A percentile compares a stretch with the other conserved stretches of the same genome.
These are phyloP conservation scores for Trypanosoma brucei DNA, from an alignment of 208 protist species.

Conservation along the genomic window DNA sequence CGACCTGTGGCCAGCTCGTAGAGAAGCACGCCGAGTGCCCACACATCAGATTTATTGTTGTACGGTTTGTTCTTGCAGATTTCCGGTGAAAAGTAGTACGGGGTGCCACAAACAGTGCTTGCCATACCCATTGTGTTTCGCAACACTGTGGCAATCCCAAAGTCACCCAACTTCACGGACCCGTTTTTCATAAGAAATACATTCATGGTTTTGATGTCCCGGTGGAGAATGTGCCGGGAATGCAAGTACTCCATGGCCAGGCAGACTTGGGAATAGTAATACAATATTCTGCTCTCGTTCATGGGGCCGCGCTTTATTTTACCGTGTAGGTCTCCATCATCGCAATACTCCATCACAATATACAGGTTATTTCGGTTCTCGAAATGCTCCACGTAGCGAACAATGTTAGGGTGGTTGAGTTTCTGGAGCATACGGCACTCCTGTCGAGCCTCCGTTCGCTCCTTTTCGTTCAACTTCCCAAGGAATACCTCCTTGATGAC, in stretches of 20 bases:
- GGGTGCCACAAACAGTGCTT: conserved; percentile 91
- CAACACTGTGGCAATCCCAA: conserved; percentile 90
- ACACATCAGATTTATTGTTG: conserved; percentile 96
- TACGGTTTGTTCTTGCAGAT: conserved; percentile 93
- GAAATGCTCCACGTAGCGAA: conserved; percentile 91
- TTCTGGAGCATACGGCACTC: conserved; percentile 84
- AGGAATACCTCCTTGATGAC: conserved; percentile 91
- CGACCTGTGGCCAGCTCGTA: conserved; percentile 85
- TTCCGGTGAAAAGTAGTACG: conserved; percentile 95
- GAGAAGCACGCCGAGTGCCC: conserved; percentile 88
- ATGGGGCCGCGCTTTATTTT: conserved; percentile 73
- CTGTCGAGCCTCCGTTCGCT: conserved; percentile 85
- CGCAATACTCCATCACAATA: conserved; percentile 93
- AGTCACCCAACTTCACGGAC: conserved; percentile 90
- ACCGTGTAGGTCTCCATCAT: conserved; percentile 74
- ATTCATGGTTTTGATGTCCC: conserved; percentile 93
- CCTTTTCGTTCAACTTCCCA: conserved; percentile 76
- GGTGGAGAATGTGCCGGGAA: conserved; percentile 89
- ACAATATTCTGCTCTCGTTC: conserved; percentile 82
- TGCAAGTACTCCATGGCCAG: conserved; percentile 92
- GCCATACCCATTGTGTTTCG: conserved; percentile 90
- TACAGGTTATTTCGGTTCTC: conserved; percentile 86
- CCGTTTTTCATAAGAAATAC: conserved; percentile 92
- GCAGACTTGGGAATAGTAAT: conserved; percentile 91
- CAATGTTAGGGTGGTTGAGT: conserved; percentile 89